These are phyloP conservation scores for Rhodosporidiobolus sp. DNA, from an alignment of 768 basidiomycete genomes.

Conservation along the genomic window DNA sequence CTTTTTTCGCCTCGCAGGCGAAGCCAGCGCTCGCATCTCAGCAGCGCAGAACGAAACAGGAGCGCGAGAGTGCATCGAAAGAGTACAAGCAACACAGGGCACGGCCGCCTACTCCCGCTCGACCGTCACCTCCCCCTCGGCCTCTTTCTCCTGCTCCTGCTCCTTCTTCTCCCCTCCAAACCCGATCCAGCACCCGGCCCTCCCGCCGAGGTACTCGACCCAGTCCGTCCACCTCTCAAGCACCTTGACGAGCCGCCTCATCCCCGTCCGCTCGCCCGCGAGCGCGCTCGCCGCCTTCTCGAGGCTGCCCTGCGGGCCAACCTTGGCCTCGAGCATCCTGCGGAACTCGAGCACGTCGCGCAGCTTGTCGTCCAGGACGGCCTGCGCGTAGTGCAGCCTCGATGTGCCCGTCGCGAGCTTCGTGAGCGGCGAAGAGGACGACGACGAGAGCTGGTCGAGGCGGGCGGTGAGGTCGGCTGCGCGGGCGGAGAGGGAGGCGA, in stretches of 20 bases:
- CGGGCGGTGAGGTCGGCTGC: neutral
- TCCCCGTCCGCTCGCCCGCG: neutral
- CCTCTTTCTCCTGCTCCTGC: neutral
- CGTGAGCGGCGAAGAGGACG: neutral
- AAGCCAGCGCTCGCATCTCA: no score
- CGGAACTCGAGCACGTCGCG: constrained; percentile 1
- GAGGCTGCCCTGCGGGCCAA: neutral
- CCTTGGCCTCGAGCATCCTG: neutral
- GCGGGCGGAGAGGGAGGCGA: neutral
- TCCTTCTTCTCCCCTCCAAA: neutral
- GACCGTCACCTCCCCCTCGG: no score
- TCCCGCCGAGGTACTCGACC: neutral
- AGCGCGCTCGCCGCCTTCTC: neutral
- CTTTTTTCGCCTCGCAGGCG: no score
- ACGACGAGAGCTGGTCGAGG: neutral
- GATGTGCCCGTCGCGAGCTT: constrained; percentile 4
- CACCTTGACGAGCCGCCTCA: neutral
- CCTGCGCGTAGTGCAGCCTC: constrained; percentile 7
- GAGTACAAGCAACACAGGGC: no score
- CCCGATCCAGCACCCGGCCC: neutral
- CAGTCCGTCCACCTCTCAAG: neutral
- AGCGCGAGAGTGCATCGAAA: no score
- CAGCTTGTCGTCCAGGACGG: constrained; percentile 14
- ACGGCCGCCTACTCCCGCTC: no score
- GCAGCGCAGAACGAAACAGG: no score